Evolutionary conservation across 2,329 filamentous ascomycete species (phyloP).

Genomic region (Coniochaeta sp.): DNA sequence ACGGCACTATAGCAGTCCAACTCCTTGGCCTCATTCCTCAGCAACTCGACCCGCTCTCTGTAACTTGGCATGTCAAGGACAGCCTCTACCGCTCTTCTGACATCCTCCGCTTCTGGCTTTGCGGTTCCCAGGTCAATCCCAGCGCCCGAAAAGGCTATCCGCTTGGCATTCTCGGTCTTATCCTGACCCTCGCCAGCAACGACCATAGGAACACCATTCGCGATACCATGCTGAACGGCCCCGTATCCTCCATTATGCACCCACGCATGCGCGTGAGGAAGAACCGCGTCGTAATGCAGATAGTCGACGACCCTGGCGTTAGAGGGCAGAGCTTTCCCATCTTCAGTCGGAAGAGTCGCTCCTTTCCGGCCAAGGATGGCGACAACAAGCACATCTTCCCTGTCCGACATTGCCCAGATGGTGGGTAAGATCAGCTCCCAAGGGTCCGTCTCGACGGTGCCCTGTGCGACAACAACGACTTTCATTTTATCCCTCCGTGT

Average conservation of each 20-base stretch:
- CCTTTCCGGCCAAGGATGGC: constrained; percentile 27
- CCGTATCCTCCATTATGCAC: constrained; percentile 33
- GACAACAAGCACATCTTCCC: constrained; percentile 20
- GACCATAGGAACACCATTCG: constrained; percentile 30
- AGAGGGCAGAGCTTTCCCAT: constrained; percentile 11
- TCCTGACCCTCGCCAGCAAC: constrained; percentile 32
- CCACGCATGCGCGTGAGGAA: constrained; percentile 27
- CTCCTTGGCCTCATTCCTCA: constrained; percentile 19
- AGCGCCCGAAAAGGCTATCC: constrained; percentile 24
- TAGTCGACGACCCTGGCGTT: constrained; percentile 28
- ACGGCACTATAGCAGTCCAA: constrained; percentile 22
- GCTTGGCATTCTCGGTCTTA: constrained; percentile 28
- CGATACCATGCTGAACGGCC: constrained; percentile 30
- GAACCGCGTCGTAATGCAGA: constrained; percentile 28
- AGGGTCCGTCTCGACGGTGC: constrained; percentile 29
- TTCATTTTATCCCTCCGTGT: constrained; percentile 16
- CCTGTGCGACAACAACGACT: constrained; percentile 29
- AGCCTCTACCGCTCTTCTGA: constrained; percentile 18
- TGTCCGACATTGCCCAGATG: constrained; percentile 20
- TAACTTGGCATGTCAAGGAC: constrained; percentile 18
- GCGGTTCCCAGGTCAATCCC: constrained; percentile 23
- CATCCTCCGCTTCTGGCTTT: constrained; percentile 16
- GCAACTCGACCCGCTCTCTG: constrained; percentile 10
- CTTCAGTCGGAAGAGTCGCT: constrained; percentile 13
- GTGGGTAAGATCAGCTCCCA: constrained; percentile 29